Evolutionary conservation across 306 rosid species (phyloP).

Genomic region (Mucuna pruriens): DNA sequence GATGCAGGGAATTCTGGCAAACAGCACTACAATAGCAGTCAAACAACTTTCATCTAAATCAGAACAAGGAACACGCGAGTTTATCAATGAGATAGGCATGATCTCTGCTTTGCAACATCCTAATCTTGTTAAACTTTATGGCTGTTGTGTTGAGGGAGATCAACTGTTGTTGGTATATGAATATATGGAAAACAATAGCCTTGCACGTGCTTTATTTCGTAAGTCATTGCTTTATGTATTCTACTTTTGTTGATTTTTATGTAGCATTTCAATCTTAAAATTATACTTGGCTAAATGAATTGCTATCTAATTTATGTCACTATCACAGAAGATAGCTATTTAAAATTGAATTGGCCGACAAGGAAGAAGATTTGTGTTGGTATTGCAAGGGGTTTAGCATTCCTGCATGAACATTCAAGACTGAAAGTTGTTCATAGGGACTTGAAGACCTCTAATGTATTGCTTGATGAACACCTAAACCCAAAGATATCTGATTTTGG

Average conservation of each 20-base stretch:
- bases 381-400: conserved; percentile 59
- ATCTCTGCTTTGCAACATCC: conserved; percentile 58
- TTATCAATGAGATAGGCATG: conserved; percentile 59
- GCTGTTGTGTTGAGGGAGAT: conserved; percentile 57
- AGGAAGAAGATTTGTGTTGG: conserved; percentile 62
- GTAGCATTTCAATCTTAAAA: not conserved
- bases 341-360: conserved; percentile 59
- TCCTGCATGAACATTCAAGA: conserved; percentile 66
- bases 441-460: conserved; percentile 60
- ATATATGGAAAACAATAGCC: conserved; percentile 58
- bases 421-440: conserved; percentile 69
- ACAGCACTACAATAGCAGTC: conserved; percentile 52
- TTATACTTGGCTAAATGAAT: not conserved
- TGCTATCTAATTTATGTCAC: not conserved
- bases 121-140: conserved; percentile 55
- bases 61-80: conserved; percentile 57
- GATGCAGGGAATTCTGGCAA: conserved; percentile 50
- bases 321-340: not conserved
- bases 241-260: not conserved
- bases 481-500: conserved; percentile 69
- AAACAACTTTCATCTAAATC: conserved; percentile 57
- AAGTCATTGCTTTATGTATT: not conserved
- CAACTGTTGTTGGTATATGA: conserved; percentile 53
- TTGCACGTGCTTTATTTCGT: conserved; percentile 56
- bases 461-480: conserved; percentile 55